Evolutionary conservation across 495 filamentous ascomycete genomes (phyloP).

Genomic region (Tuber umbilicatum): DNA sequence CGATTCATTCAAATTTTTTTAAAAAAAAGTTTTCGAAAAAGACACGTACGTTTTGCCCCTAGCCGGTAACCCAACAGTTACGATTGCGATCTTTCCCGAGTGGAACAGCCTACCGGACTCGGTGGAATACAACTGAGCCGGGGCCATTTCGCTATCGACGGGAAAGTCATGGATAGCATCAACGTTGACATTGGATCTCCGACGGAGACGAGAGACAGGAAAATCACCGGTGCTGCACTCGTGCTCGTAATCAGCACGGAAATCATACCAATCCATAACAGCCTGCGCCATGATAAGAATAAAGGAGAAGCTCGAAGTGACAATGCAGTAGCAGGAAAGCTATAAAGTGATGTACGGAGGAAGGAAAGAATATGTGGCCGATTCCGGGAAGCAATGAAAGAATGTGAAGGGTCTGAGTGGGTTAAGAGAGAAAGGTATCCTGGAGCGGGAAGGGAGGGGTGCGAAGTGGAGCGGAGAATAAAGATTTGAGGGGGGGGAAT

Average conservation of each 20-base stretch:
- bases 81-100: slow-evolving; percentile 92
- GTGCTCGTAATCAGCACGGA: slow-evolving; percentile 32
- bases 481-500: slow-evolving; percentile 24
- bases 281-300: slow-evolving; percentile 24
- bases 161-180: slow-evolving; percentile 96
- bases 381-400: neutral
- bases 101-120: slow-evolving; percentile 96
- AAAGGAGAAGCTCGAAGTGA: slow-evolving; percentile 7
- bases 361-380: neutral
- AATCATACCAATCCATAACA: slow-evolving; percentile 36
- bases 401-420: neutral
- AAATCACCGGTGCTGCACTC: slow-evolving; percentile 28
- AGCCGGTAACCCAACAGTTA: slow-evolving; percentile 90
- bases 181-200: slow-evolving; percentile 88
- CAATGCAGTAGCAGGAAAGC: slow-evolving; percentile 16
- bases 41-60: slow-evolving; percentile 83
- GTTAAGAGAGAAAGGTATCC: slow-evolving; percentile 4
- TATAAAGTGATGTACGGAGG: slow-evolving; percentile 21
- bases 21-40: slow-evolving; percentile 14
- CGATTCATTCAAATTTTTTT: neutral
- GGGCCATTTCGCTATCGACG: slow-evolving; percentile 72
- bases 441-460: slow-evolving; percentile 11
- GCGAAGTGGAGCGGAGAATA: slow-evolving; percentile 30
- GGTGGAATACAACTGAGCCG: slow-evolving; percentile 95
- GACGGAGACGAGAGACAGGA: slow-evolving; percentile 50